Evolutionary conservation across 75 land plant genomes (phyloP).

Genomic region (Larix kaempferi): DNA sequence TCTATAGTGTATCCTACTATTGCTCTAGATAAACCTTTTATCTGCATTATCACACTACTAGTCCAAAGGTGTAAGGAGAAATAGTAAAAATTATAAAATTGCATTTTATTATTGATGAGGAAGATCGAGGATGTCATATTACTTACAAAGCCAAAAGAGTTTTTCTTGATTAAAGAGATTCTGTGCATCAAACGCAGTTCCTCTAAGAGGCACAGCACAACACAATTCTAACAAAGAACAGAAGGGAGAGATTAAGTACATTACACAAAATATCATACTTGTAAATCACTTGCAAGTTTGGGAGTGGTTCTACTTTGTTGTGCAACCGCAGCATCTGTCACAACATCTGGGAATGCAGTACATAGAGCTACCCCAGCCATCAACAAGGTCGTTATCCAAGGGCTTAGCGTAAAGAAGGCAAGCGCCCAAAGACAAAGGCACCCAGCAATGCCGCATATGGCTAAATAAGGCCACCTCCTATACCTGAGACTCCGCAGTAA

Average conservation of each 20-base stretch:
- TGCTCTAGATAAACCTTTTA: neutral
- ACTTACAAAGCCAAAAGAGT: neutral
- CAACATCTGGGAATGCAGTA: conserved; percentile 37
- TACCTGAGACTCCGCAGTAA: conserved; percentile 12
- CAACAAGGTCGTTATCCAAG: conserved; percentile 22
- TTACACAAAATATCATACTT: conserved; percentile 13
- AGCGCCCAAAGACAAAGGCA: conserved; percentile 20
- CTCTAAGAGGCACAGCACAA: neutral
- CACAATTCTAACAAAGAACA: conserved; percentile 1
- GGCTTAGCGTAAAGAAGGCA: conserved; percentile 15
- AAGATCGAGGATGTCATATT: neutral
- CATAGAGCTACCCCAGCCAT: conserved; percentile 18
- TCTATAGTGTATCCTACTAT: no score
- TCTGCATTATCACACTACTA: neutral
- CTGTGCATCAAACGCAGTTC: neutral
- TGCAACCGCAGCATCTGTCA: conserved; percentile 32
- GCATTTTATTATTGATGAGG: neutral
- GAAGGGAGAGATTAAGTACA: neutral
- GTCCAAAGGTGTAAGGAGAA: neutral
- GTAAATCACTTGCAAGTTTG: conserved; percentile 32
- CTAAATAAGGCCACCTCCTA: conserved; percentile 30
- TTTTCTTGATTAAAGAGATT: neutral
- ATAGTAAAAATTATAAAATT: neutral
- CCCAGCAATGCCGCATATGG: conserved; percentile 24
- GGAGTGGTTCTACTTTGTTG: conserved; percentile 25